A percentile compares a stretch with the other conserved stretches of the same genome.
Evolutionary conservation across 352 stramenopile genomes (phyloP).

Genomic region (Blastocystis sp.): DNA sequence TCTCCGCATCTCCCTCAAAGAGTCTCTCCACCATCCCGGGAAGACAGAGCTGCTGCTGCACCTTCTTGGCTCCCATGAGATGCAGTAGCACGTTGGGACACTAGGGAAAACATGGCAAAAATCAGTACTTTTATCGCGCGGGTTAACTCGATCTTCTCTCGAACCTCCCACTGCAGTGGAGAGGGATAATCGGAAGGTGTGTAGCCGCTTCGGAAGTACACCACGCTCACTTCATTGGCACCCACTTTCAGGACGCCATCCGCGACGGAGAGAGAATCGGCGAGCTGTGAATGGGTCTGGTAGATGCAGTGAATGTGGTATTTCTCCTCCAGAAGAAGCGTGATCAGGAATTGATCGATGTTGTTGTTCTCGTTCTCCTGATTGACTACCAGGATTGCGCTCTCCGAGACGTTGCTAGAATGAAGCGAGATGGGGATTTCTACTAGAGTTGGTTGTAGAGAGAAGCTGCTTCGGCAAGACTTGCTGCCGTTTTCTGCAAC

Average conservation of each 20-base stretch:
- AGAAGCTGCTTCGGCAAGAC: neutral
- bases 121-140: conserved; percentile 78
- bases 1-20: conserved; percentile 66
- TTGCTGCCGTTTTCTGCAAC: neutral
- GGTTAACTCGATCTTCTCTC: conserved; percentile 80
- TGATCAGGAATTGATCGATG: neutral
- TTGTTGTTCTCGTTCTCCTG: conserved; percentile 30
- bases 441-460: conserved; percentile 20
- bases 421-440: neutral
- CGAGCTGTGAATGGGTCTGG: conserved; percentile 15
- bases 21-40: conserved; percentile 80
- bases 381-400: neutral
- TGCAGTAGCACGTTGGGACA: conserved; percentile 91
- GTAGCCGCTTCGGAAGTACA: conserved; percentile 91
- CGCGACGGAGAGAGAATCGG: neutral
- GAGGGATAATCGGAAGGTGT: conserved; percentile 88
- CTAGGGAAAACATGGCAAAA: conserved; percentile 68
- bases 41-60: conserved; percentile 88
- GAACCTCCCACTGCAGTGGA: conserved; percentile 78
- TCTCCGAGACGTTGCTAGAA: neutral
- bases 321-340: neutral
- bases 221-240: conserved; percentile 77
- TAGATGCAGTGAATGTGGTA: conserved; percentile 13
- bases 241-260: conserved; percentile 31
- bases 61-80: conserved; percentile 92